These are phyloP conservation scores for Fraxinus greggii DNA, from an alignment of 305 asterid species.

Conservation along the genomic window DNA sequence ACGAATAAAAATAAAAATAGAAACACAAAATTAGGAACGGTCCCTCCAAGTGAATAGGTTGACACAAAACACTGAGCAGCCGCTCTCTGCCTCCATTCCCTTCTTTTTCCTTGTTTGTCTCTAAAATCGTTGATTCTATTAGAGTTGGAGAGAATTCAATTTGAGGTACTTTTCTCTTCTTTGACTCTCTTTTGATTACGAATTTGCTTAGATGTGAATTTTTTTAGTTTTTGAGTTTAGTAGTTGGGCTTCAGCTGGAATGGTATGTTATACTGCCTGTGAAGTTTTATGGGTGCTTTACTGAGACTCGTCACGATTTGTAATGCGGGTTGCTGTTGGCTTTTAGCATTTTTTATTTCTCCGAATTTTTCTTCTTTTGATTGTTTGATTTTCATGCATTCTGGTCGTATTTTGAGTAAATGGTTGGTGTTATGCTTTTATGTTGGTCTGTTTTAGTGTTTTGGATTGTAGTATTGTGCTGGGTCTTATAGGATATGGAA, in stretches of 20 bases:
- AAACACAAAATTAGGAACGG: neutral
- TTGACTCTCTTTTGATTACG: slow-evolving; percentile 5
- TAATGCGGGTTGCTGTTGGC: slow-evolving; percentile 36
- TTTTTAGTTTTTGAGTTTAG: slow-evolving; percentile 17
- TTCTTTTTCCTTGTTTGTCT: neutral
- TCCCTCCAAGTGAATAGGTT: neutral
- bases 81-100: neutral
- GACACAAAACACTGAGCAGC: neutral
- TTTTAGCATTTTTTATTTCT: neutral
- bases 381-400: neutral
- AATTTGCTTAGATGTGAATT: slow-evolving; percentile 21
- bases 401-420: neutral
- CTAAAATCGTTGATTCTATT: slow-evolving; percentile 19
- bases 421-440: neutral
- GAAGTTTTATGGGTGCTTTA: slow-evolving; percentile 15
- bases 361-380: neutral
- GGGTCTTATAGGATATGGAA: slow-evolving; percentile 18
- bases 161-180: slow-evolving; percentile 31
- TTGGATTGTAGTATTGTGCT: slow-evolving; percentile 26
- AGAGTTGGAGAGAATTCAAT: slow-evolving; percentile 24
- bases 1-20: neutral
- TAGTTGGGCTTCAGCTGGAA: slow-evolving; percentile 17
- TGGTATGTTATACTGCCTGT: slow-evolving; percentile 21
- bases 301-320: slow-evolving; percentile 22
- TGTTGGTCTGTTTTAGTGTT: neutral